A percentile compares a stretch with the other conserved stretches of the same genome.
These are phyloP conservation scores for Tetraselmis chui DNA, from an alignment of 139 green algal species.

Conservation along the genomic window DNA sequence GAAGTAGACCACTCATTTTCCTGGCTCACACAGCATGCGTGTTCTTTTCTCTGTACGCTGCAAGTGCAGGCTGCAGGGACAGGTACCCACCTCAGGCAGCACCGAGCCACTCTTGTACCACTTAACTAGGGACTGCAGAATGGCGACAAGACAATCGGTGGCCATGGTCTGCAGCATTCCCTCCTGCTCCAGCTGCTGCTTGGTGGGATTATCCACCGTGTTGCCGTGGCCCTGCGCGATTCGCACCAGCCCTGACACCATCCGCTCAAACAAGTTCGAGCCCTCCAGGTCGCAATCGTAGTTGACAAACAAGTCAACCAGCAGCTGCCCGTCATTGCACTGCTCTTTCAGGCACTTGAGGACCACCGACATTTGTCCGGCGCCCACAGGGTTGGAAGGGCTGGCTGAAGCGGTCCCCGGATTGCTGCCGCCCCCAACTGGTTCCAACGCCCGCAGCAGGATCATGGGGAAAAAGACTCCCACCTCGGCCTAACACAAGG, in stretches of 20 bases:
- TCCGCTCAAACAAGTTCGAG: constrained; percentile 84
- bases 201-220: constrained; percentile 20
- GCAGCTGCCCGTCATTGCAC: constrained; percentile 80
- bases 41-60: no score
- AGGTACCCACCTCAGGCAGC: background rate
- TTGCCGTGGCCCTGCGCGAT: constrained; percentile 52
- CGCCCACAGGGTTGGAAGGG: background rate
- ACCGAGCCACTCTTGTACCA: constrained; percentile 54
- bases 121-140: constrained; percentile 53
- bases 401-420: background rate
- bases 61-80: no score
- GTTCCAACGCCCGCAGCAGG: constrained; percentile 80
- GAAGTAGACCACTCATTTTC: no score
- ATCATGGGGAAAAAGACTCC: constrained; percentile 98
- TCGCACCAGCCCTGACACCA: constrained; percentile 73
- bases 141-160: constrained; percentile 54
- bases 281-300: constrained; percentile 92
- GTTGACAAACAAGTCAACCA: constrained; percentile 96
- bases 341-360: constrained; percentile 56
- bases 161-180: constrained; percentile 41
- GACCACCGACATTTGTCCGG: constrained; percentile 27
- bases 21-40: no score
- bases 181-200: constrained; percentile 46
- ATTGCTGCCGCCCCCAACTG: constrained; percentile 2
- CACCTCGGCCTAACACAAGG: constrained; percentile 44